Evolutionary conservation across 2,329 filamentous ascomycete genomes (phyloP), one percentile per base, ranked within the genome.

Genomic region (Didymellaceae sp.): DNA sequence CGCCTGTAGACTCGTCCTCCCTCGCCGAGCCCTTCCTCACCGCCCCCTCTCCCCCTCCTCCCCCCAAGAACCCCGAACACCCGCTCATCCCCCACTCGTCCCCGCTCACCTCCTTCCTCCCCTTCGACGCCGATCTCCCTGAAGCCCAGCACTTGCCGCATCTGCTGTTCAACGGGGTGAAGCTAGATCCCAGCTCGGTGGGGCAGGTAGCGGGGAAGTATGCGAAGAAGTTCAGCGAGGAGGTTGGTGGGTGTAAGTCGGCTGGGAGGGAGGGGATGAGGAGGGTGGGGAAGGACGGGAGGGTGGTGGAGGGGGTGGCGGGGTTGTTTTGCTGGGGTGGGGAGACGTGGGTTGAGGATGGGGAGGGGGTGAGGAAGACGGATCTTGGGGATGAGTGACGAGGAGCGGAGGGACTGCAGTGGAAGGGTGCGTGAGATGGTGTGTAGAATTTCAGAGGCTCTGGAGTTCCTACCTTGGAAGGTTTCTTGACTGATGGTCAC

Each of bases 171-270:
- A 79, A 86, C 20, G 90, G 90, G 1, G 72, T 77, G 16, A 57
- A 62, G n/a, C 71, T 77, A 9, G 71, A 68, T 2, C 56, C 75
- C 1, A 66, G 63, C 4, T 75, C 76, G 0, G 57, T 85, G 2
- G 74, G 75, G 6, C 64, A 68, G 2, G 70, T 73, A 2, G 81
- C 85, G 2, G 54, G 70, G 1, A 74, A 79, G 5, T 91, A 86
- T 63, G 76, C 82, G 4, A 64, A 73, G 0, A 63, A 76, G 11
- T 93, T 94, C 65, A 82, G 85, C 33, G 71, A 74, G 42, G 75
- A 82, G 3, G 80, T 90, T 11, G 91, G 91, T n/a, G 83, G 82
- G 1, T 96, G 91, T 63, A n/a, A n/a, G n/a, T n/a, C n/a, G n/a
- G 68, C 69, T 18, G 70, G 74, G 7, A 66, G 66, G 20, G 67